phyloP scores from a whole-genome alignment of 148 eudicot species.

The Nepenthes mirabilis region DNA sequence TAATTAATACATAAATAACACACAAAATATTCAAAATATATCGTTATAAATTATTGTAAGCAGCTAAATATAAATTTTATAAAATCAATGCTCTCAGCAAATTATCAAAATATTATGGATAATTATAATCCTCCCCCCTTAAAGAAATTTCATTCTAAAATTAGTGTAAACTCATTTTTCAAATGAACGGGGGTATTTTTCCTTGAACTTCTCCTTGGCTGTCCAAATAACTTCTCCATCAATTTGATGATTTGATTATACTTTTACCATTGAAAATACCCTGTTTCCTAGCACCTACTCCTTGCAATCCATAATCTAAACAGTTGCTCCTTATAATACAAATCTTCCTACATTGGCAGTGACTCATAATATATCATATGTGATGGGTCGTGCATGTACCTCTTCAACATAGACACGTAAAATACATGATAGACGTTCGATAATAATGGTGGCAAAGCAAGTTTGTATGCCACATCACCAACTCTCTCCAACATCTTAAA shows the following conservation, averaged over 20 bases:
- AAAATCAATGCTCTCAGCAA: too few species aligned
- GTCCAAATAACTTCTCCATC: neutral
- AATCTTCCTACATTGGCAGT: neutral
- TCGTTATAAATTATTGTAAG: too few species aligned
- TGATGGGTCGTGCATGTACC: neutral
- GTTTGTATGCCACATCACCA: neutral
- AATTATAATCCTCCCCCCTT: neutral
- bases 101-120: neutral
- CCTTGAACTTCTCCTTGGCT: neutral
- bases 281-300: neutral
- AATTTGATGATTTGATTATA: neutral
- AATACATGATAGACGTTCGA: neutral
- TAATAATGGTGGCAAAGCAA: neutral
- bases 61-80: too few species aligned
- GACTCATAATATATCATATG: neutral
- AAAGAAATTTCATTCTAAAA: neutral
- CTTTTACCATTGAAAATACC: neutral
- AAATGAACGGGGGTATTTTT: neutral
- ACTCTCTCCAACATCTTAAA: neutral
- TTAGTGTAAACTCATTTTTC: neutral
- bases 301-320: neutral
- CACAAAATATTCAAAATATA: too few species aligned
- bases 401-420: neutral
- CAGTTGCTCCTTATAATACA: slow-evolving; percentile 2
- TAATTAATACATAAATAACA: too few species aligned